Conservation (phyloP, 306 rosid genomes). For the Pyrus pyrifolia region DNA sequence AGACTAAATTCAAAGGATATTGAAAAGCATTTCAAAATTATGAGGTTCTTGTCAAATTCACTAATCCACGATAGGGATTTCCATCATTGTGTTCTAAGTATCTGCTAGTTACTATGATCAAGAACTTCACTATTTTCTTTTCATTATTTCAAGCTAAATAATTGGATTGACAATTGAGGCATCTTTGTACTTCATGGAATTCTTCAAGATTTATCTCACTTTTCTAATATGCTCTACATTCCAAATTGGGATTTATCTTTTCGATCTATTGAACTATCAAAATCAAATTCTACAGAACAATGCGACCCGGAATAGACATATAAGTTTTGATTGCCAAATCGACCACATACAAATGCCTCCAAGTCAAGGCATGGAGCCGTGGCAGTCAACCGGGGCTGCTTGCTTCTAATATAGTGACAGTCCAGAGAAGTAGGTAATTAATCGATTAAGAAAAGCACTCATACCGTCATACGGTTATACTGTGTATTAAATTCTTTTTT, state of each 20-base stretch:
- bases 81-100: not conserved
- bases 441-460: no score
- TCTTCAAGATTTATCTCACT: not conserved
- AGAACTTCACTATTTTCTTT: not conserved
- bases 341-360: not conserved
- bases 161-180: slow-evolving; percentile 1
- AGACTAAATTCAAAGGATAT: not conserved
- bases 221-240: not conserved
- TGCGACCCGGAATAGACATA: not conserved
- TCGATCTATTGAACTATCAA: slow-evolving; percentile 1
- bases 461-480: no score
- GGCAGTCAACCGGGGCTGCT: not conserved
- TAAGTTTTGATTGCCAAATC: slow-evolving; percentile 1
- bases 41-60: not conserved
- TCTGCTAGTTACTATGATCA: not conserved
- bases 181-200: not conserved
- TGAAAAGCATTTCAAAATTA: not conserved
- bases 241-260: not conserved
- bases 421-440: not conserved
- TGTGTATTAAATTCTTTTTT: no score
- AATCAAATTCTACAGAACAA: not conserved
- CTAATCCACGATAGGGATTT: not conserved
- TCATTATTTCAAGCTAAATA: not conserved
- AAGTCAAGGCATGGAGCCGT: not conserved
- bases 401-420: not conserved